A percentile compares a stretch with the other conserved stretches of the same genome.
phyloP scores from a whole-genome alignment of 768 basidiomycete genomes.

The Termitomyces sp. region DNA sequence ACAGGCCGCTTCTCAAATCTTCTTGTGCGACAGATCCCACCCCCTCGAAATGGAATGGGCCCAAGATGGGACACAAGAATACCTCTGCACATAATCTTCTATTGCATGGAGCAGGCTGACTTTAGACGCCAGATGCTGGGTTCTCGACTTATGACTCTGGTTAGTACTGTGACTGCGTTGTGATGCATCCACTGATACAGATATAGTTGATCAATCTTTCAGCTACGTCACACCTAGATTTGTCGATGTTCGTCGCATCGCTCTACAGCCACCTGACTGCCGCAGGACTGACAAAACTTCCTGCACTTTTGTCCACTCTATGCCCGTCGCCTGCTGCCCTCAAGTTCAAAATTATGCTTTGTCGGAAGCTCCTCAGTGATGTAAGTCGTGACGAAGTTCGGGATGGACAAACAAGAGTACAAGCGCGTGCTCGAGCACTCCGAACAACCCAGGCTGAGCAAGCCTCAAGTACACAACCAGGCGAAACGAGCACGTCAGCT shows the following conservation, averaged over 20 bases:
- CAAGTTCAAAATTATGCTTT: constrained; percentile 38
- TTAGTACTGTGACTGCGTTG: constrained; percentile 13
- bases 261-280: constrained; percentile 28
- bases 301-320: constrained; percentile 31
- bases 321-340: constrained; percentile 27
- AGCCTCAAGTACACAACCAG: not conserved
- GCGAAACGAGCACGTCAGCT: not conserved
- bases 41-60: constrained; percentile 38
- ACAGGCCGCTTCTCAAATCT: constrained; percentile 39
- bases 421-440: constrained; percentile 18
- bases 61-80: constrained; percentile 51
- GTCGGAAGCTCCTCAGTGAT: constrained; percentile 25
- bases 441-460: constrained; percentile 10
- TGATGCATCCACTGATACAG: not conserved
- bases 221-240: constrained; percentile 28
- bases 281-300: constrained; percentile 19
- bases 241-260: constrained; percentile 30
- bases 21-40: constrained; percentile 55
- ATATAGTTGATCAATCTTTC: constrained; percentile 31
- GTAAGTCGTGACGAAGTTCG: not conserved
- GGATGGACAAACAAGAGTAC: constrained; percentile 14
- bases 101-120: constrained; percentile 27
- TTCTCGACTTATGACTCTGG: constrained; percentile 25
- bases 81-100: constrained; percentile 43
- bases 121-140: constrained; percentile 25